Percentiles rank a stretch among this genome's conserved stretches.
phyloP scores from a whole-genome alignment of 805 yeast species.

The Wickerhamiella cacticola region DNA sequence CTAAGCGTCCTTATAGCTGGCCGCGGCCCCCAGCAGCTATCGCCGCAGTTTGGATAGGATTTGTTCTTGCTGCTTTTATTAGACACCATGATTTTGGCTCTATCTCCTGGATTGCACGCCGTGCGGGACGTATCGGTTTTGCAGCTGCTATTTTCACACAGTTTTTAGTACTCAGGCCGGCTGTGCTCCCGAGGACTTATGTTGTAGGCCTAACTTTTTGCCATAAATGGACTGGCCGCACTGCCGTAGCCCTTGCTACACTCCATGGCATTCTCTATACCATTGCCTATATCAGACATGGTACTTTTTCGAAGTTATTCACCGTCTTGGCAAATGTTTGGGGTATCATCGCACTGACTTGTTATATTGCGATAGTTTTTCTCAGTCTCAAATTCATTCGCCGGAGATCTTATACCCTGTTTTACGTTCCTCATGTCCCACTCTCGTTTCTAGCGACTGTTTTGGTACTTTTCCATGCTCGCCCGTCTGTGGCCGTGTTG shows the following conservation, averaged over 20 bases:
- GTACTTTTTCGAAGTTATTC: constrained; percentile 3
- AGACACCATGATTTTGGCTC: constrained; percentile 14
- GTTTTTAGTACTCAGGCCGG: constrained; percentile 67
- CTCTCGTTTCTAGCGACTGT: constrained; percentile 60
- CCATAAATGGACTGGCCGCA: constrained; percentile 84
- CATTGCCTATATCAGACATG: constrained; percentile 10
- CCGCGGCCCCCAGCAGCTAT: constrained; percentile 14
- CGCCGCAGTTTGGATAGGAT: constrained; percentile 12
- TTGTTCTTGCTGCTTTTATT: constrained; percentile 14
- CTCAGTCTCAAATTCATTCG: constrained; percentile 62
- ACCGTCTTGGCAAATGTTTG: constrained; percentile 39
- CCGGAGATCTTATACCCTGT: constrained; percentile 46
- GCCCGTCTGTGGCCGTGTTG: constrained; percentile 55
- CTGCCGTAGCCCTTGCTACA: constrained; percentile 54
- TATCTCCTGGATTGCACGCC: constrained; percentile 43
- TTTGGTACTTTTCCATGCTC: constrained; percentile 59
- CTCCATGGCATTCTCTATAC: constrained; percentile 53
- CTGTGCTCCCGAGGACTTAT: constrained; percentile 66
- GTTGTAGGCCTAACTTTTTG: constrained; percentile 61
- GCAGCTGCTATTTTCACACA: constrained; percentile 65
- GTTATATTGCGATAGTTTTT: constrained; percentile 43
- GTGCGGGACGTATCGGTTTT: constrained; percentile 67
- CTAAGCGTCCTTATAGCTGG: constrained; percentile 7
- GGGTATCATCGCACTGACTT: constrained; percentile 50
- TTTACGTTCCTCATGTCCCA: constrained; percentile 60